Percentiles rank a stretch among this genome's conserved stretches.
Evolutionary conservation across 2,329 filamentous ascomycete species (phyloP).

Genomic region (Colletotrichum endophyticum): DNA sequence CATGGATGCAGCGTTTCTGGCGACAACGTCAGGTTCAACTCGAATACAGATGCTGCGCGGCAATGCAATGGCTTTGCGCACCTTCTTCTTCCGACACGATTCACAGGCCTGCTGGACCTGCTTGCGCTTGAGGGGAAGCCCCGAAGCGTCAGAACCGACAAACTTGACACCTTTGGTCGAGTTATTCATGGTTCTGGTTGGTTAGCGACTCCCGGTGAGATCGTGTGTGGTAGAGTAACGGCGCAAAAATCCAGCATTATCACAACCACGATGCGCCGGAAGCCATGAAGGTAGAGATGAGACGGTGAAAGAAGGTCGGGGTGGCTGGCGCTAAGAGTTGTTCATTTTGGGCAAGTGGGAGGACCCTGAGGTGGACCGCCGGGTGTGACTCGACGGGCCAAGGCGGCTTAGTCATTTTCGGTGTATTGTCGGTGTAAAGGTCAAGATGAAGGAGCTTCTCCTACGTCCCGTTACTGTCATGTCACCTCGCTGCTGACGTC

Average conservation of each 20-base stretch:
- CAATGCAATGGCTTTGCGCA: conserved; percentile 24
- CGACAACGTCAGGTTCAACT: not conserved
- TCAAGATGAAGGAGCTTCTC: not conserved
- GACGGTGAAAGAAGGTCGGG: conserved; percentile 1
- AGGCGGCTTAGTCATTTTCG: conserved; percentile 14
- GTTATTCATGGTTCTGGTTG: conserved; percentile 15
- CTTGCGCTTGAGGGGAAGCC: conserved; percentile 62
- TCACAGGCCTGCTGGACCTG: conserved; percentile 64
- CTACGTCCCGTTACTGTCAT: not conserved
- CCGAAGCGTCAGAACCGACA: conserved; percentile 58
- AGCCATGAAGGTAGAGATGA: not conserved
- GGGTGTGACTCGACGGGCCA: conserved; percentile 6
- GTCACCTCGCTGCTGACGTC: not conserved
- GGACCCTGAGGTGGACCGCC: not conserved
- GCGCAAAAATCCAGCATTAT: not conserved
- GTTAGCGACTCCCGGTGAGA: not conserved
- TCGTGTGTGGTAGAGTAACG: not conserved
- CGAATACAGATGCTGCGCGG: not conserved
- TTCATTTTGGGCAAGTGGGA: not conserved
- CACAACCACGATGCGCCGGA: not conserved
- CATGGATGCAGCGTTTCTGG: conserved; percentile 50
- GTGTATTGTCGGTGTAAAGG: not conserved
- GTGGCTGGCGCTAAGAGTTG: not conserved
- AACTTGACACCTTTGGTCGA: conserved; percentile 52
- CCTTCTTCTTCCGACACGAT: conserved; percentile 60